These are phyloP conservation scores for Phaeodactylum tricornutum DNA, from an alignment of 108 stramenopile genomes.

Conservation along the genomic window DNA sequence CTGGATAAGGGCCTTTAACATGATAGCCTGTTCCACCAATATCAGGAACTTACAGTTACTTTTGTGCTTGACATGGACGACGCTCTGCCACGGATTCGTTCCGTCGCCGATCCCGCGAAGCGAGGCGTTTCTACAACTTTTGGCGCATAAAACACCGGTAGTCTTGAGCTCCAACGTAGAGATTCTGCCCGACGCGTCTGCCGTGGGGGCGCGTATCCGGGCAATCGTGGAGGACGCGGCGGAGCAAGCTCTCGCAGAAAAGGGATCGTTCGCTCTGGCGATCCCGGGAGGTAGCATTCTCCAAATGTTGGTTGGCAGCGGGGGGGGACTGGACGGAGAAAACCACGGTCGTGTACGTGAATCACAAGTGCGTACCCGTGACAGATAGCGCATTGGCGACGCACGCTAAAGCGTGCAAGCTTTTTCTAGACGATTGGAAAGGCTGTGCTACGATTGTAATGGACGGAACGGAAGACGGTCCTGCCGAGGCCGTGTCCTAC, in stretches of 20 bases:
- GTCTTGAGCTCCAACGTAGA: no score
- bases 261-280: slow-evolving; percentile 57
- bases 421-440: slow-evolving; percentile 56
- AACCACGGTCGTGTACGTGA: slow-evolving; percentile 67
- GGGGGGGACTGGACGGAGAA: slow-evolving; percentile 36
- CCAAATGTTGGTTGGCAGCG: slow-evolving; percentile 41
- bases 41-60: no score
- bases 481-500: slow-evolving; percentile 48
- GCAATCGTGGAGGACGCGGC: slow-evolving; percentile 30
- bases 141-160: no score
- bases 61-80: no score
- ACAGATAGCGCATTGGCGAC: slow-evolving; percentile 46
- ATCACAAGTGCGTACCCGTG: slow-evolving; percentile 71
- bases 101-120: no score
- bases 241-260: slow-evolving; percentile 32
- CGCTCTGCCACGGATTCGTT: no score
- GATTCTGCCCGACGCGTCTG: no score
- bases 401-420: slow-evolving; percentile 57
- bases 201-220: slow-evolving; percentile 17
- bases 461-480: slow-evolving; percentile 43
- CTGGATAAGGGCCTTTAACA: no score
- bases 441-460: slow-evolving; percentile 33
- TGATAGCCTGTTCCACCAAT: no score
- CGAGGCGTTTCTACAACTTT: no score
- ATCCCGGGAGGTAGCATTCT: slow-evolving; percentile 78